phyloP scores from a whole-genome alignment of 345 rosid species.

The Pseudoturritis turrita region DNA sequence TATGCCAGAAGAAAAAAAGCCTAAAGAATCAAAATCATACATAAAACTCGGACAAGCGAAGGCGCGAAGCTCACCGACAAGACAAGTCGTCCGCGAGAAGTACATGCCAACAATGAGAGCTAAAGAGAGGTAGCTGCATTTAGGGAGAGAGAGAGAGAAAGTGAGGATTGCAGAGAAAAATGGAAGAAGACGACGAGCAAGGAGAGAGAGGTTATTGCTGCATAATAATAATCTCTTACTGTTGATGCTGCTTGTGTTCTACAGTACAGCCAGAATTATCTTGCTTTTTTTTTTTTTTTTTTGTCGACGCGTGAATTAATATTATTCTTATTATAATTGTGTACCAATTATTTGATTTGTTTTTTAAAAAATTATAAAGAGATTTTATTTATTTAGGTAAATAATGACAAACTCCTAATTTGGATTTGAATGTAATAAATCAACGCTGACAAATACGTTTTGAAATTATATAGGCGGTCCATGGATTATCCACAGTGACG shows the following conservation, averaged over 20 bases:
- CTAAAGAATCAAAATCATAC: neutral
- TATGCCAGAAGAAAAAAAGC: neutral
- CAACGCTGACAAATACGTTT: too few relatives aligned
- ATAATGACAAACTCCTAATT: too few relatives aligned
- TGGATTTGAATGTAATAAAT: too few relatives aligned
- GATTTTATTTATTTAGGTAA: too few relatives aligned
- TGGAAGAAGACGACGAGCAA: conserved; percentile 10
- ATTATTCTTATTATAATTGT: neutral
- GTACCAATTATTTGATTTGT: too few relatives aligned
- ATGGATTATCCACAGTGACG: too few relatives aligned
- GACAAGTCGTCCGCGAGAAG: neutral
- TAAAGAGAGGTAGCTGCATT: conserved; percentile 21
- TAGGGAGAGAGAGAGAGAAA: neutral
- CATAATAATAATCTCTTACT: conserved; percentile 13
- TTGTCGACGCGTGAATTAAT: conserved; percentile 13
- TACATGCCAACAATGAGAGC: neutral
- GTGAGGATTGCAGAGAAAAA: conserved; percentile 8
- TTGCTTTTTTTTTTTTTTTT: neutral
- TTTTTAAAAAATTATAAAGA: too few relatives aligned
- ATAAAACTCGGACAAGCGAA: neutral
- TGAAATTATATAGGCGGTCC: too few relatives aligned
- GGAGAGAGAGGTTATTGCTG: conserved; percentile 14
- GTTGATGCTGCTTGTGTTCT: conserved; percentile 29
- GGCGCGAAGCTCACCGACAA: conserved; percentile 27
- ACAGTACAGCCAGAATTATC: conserved; percentile 17